Base-by-base conservation (phyloP, 805 yeast species). In the Grigorovia jiainica region DNA sequence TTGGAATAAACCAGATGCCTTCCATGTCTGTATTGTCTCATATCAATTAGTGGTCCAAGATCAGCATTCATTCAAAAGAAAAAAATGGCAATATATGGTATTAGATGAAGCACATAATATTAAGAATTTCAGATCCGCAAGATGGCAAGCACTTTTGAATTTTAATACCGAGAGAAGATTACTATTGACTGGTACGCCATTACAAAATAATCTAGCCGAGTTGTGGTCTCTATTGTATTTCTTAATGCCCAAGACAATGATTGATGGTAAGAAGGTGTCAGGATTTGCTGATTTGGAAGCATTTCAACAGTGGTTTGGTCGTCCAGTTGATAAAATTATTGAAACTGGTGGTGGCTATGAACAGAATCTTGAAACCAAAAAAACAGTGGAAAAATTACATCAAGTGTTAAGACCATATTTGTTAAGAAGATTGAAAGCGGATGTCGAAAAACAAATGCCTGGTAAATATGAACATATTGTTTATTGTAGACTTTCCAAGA, bases 381-480 rank as follows among this genome's bases (percentile, higher is more conserved):
- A 78, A 47, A 89, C 97, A 0, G 95, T 92, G 24, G 69, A 84
- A 10, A 83, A 94, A 55, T 70, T 92, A 42, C 99, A 92, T 63
- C 95, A 87, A 59, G 95, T 92, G 17, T 67, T 92, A 50, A 75
- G 98, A 48, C 99, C 99, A 0, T 92, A 90, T 55, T 66, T 92
- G 32, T 67, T 92, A 45, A 78, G 99, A 60, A 78, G 99, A 49
- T 72, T 92, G 56, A 92, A 92, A 59, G 87, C 85, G 17, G 99
- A 92, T 63, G 99, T 92, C 11, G 99, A 92, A 54, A 87, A 90
- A 56, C 98, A 92, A 63, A 92, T 92, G 98, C 99, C 99, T 1
- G 96, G 84, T 0, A 92, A 92, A 57, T 85, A 87, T 60, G 99
- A 92, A 60, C 99, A 92, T 60, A 80, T 92, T 44, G 79, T 92